Conservation (phyloP, 2,329 filamentous ascomycete species). For the Aspergillus sp. region DNA sequence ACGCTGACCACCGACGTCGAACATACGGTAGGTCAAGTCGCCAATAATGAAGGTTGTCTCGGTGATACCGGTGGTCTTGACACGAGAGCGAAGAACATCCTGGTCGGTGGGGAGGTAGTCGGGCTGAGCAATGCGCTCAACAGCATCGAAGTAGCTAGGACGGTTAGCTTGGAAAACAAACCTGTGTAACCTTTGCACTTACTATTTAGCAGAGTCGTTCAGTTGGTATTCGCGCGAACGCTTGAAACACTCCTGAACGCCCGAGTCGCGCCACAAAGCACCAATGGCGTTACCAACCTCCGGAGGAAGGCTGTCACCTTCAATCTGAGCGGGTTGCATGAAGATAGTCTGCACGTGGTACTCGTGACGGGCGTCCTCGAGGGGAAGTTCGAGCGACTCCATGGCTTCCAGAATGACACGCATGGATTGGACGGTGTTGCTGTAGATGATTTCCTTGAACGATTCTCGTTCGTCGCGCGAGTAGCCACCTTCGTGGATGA, state of each 20-base stretch:
- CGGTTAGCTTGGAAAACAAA: slow-evolving; percentile 26
- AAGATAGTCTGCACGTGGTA: slow-evolving; percentile 98
- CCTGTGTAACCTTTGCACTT: slow-evolving; percentile 35
- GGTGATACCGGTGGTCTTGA: slow-evolving; percentile 96
- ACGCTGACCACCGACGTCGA: slow-evolving; percentile 91
- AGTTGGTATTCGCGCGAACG: slow-evolving; percentile 92
- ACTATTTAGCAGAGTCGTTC: slow-evolving; percentile 96
- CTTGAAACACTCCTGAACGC: slow-evolving; percentile 93
- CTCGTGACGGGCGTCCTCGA: slow-evolving; percentile 87
- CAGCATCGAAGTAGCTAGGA: slow-evolving; percentile 86
- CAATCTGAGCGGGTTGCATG: slow-evolving; percentile 95
- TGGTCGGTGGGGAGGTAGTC: slow-evolving; percentile 95
- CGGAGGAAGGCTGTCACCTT: slow-evolving; percentile 87
- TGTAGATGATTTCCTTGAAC: slow-evolving; percentile 67
- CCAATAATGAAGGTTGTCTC: slow-evolving; percentile 95
- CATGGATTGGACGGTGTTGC: slow-evolving; percentile 65
- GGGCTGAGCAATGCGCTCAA: slow-evolving; percentile 79
- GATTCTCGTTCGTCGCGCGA: slow-evolving; percentile 76
- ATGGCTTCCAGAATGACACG: slow-evolving; percentile 64
- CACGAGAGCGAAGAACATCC: slow-evolving; percentile 89
- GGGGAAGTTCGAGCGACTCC: slow-evolving; percentile 65
- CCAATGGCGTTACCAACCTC: slow-evolving; percentile 92
- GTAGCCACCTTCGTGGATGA: slow-evolving; percentile 98
- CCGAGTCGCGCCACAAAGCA: slow-evolving; percentile 84
- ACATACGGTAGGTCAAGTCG: slow-evolving; percentile 93